These are phyloP conservation scores for Leishmania turanica DNA, from an alignment of 208 protist species.

Conservation along the genomic window DNA sequence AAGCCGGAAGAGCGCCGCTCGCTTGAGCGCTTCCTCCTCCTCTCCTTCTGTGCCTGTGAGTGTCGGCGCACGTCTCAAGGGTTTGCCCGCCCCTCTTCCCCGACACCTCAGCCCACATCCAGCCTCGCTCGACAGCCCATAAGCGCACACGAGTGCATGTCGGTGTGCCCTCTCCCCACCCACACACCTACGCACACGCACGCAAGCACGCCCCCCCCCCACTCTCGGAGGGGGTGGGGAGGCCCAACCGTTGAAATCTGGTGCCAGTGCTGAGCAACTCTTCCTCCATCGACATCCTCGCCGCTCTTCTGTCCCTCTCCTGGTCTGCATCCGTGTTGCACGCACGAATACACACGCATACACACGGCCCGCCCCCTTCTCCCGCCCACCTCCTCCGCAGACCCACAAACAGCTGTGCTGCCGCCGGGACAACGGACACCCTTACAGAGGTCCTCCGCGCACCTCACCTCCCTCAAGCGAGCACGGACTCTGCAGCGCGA, in stretches of 20 bases:
- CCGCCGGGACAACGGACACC: background rate
- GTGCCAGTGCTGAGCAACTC: background rate
- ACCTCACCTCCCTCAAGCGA: background rate
- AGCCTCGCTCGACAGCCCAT: background rate
- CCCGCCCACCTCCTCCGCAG: background rate
- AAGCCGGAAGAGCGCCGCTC: background rate
- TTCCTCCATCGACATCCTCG: background rate
- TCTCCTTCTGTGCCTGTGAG: conserved; percentile 10
- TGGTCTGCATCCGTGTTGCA: background rate
- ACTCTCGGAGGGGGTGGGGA: too few species aligned
- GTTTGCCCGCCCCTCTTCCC: background rate
- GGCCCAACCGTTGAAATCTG: too few species aligned
- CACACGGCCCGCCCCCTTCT: background rate
- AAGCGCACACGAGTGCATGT: background rate
- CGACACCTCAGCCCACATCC: background rate
- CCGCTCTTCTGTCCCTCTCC: background rate
- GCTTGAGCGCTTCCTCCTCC: background rate
- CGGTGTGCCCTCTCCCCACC: background rate
- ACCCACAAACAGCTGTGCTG: background rate
- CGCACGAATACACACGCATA: background rate
- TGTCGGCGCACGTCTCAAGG: background rate
- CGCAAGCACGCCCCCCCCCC: too few species aligned
- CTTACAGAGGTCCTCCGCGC: background rate
- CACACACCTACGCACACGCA: too few species aligned
- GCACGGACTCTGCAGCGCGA: background rate